phyloP scores from a whole-genome alignment of 1,139 yeast species.

The Candida tetrigidarum region DNA sequence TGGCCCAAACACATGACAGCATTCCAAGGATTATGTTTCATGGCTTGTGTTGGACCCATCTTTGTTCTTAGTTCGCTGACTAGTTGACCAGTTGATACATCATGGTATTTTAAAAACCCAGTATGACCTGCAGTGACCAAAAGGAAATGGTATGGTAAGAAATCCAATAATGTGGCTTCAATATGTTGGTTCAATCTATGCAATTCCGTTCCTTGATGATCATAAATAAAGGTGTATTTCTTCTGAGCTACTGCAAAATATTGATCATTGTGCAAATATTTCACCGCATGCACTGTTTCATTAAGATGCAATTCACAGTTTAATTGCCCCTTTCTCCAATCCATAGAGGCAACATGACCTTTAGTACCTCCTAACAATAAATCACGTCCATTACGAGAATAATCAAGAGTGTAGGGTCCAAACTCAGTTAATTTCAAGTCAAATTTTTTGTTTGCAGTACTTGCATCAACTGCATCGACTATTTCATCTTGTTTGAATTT shows the following conservation, averaged over 20 bases:
- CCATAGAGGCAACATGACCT: constrained; percentile 96
- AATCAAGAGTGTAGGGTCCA: constrained; percentile 88
- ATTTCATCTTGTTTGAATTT: constrained; percentile 86
- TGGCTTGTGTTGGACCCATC: constrained; percentile 85
- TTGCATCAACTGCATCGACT: constrained; percentile 72
- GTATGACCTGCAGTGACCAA: constrained; percentile 88
- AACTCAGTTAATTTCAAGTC: constrained; percentile 73
- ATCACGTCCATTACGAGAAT: constrained; percentile 85
- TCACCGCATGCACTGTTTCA: constrained; percentile 90
- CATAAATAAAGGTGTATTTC: constrained; percentile 91
- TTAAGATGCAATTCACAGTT: constrained; percentile 82
- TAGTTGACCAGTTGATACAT: constrained; percentile 88
- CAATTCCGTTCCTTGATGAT: constrained; percentile 86
- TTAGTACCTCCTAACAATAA: constrained; percentile 83
- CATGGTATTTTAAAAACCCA: constrained; percentile 90
- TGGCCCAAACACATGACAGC: constrained; percentile 96
- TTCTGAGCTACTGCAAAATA: constrained; percentile 97
- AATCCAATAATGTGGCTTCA: constrained; percentile 82
- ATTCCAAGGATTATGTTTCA: constrained; percentile 94
- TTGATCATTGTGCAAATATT: constrained; percentile 90
- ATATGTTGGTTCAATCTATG: constrained; percentile 91
- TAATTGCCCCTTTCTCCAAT: constrained; percentile 88
- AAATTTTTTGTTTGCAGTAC: constrained; percentile 76
- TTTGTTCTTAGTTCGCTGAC: constrained; percentile 86
- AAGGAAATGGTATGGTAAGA: constrained; percentile 89